phyloP scores from a whole-genome alignment of 441 rosid species.

The Rhodomyrtus psidioides region DNA sequence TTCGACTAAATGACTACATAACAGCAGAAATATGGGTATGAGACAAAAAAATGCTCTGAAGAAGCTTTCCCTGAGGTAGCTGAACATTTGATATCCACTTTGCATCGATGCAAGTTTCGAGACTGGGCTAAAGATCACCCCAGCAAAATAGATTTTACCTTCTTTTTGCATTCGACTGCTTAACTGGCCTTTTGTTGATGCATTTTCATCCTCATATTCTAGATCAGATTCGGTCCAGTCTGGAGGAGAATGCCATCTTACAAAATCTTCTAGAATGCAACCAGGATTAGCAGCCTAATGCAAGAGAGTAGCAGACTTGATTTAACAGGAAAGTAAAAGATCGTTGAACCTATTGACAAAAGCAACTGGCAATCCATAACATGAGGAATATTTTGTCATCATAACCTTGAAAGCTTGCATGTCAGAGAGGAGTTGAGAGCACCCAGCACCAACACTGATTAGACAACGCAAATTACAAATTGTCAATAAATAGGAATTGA shows the following conservation, averaged over 20 bases:
- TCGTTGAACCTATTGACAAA: not conserved
- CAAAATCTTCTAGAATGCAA: conserved; percentile 95
- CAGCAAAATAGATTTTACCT: conserved; percentile 33
- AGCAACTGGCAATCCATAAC: not conserved
- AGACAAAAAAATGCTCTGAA: not conserved
- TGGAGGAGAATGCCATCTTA: conserved; percentile 99
- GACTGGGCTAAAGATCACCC: not conserved
- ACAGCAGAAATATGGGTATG: not conserved
- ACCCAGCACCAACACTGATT: conserved; percentile 96
- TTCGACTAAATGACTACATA: not conserved
- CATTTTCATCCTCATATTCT: conserved; percentile 30
- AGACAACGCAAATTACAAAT: conserved; percentile 10
- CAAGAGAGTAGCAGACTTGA: conserved; percentile 2
- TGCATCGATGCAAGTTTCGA: not conserved
- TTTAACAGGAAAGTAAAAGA: not conserved
- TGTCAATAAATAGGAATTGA: not conserved
- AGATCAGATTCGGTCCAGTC: conserved; percentile 81
- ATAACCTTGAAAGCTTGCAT: conserved; percentile 99
- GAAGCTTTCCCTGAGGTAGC: not conserved
- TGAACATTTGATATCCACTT: not conserved
- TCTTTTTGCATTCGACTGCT: conserved; percentile 94
- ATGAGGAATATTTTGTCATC: not conserved
- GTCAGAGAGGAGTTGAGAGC: conserved; percentile 98
- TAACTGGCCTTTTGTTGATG: conserved; percentile 61
- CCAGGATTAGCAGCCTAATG: conserved; percentile 97